Conservation (phyloP, 495 filamentous ascomycete genomes). For the Aspergillus bertholletiae region DNA sequence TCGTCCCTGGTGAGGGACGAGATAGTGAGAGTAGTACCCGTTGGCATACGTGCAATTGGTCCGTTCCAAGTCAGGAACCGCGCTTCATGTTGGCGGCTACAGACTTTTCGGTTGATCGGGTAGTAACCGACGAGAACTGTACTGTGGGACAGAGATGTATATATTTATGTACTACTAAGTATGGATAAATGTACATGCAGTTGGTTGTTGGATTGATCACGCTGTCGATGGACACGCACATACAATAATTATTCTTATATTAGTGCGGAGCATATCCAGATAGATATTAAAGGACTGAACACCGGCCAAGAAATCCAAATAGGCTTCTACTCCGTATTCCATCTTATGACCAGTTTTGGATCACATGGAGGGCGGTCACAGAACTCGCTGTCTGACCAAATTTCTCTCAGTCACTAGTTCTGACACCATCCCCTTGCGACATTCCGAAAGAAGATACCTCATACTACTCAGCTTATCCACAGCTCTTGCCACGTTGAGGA, state of each 20-base stretch:
- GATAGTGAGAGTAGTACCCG: too few relatives aligned
- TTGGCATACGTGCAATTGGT: not conserved
- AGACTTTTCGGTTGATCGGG: not conserved
- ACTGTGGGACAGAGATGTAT: too few relatives aligned
- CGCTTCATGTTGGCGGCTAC: not conserved
- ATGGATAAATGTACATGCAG: too few relatives aligned
- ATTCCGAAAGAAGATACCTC: not conserved
- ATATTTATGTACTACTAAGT: too few relatives aligned
- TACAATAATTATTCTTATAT: too few relatives aligned
- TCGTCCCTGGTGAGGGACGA: not conserved
- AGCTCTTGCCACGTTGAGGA: slow-evolving; percentile 5
- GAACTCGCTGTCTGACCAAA: not conserved
- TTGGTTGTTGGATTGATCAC: too few relatives aligned
- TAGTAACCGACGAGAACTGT: too few relatives aligned
- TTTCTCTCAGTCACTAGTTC: not conserved
- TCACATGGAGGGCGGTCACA: not conserved
- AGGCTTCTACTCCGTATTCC: not conserved
- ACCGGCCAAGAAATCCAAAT: too few relatives aligned
- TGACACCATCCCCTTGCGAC: not conserved
- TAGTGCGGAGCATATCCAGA: too few relatives aligned
- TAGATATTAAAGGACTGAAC: too few relatives aligned
- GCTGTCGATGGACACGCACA: too few relatives aligned
- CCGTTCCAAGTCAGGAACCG: not conserved
- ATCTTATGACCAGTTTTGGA: not conserved
- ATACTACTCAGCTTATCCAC: slow-evolving; percentile 8